Evolutionary conservation across 352 stramenopile species (phyloP).

Genomic region (Phytophthora cactorum): DNA sequence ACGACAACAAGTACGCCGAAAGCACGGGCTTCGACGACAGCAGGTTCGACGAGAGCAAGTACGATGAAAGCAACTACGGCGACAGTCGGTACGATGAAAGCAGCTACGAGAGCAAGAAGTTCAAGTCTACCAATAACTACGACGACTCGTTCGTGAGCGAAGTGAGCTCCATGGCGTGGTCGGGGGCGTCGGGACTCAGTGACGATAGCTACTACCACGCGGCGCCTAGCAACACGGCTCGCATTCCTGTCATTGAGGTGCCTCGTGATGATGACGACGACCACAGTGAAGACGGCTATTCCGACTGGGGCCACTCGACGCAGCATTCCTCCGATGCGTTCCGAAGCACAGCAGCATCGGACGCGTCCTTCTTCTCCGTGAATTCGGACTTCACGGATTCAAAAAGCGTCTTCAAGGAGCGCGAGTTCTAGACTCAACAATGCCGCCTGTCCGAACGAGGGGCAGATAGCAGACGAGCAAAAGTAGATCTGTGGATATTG

Average conservation of each 20-base stretch:
- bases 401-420: conserved; percentile 32
- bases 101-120: conserved; percentile 21
- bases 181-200: conserved; percentile 27
- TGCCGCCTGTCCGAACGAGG: conserved; percentile 7
- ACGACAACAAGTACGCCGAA: conserved; percentile 20
- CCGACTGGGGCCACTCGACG: conserved; percentile 36
- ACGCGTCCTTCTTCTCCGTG: conserved; percentile 45
- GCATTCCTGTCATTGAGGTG: conserved; percentile 37
- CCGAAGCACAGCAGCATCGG: conserved; percentile 37
- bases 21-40: conserved; percentile 19
- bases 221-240: conserved; percentile 27
- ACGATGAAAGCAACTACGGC: conserved; percentile 26
- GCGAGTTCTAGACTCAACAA: conserved; percentile 42
- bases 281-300: conserved; percentile 30
- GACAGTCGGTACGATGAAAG: conserved; percentile 30
- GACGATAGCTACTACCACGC: conserved; percentile 43
- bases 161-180: conserved; percentile 41
- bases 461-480: conserved; percentile 10
- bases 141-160: conserved; percentile 39
- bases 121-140: conserved; percentile 25
- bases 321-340: conserved; percentile 28
- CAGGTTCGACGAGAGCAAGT: conserved; percentile 30
- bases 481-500: conserved; percentile 38
- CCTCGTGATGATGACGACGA: conserved; percentile 36
- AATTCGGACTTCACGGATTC: conserved; percentile 42